These are phyloP conservation scores for Calonectria pauciramosa DNA, from an alignment of 2,329 filamentous ascomycete species.

Conservation along the genomic window DNA sequence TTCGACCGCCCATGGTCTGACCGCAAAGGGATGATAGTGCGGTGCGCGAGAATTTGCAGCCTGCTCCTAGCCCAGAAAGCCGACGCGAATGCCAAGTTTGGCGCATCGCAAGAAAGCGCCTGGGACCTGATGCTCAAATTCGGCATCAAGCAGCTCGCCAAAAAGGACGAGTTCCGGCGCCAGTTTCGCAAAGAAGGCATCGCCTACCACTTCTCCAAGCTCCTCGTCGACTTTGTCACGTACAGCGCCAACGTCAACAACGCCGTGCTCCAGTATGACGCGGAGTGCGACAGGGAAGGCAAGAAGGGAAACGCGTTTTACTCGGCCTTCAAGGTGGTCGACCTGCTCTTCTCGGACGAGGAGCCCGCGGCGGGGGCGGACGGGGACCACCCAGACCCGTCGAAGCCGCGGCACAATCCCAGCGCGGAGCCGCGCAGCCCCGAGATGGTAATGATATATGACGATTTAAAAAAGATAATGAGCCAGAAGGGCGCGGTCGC, in stretches of 20 bases:
- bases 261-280: not conserved
- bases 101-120: not conserved
- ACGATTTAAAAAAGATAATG: not conserved
- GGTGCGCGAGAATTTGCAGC: not conserved
- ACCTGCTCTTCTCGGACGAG: not conserved
- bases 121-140: constrained; percentile 2
- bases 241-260: not conserved
- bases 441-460: constrained; percentile 1
- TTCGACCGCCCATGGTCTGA: not conserved
- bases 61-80: not conserved
- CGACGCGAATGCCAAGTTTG: not conserved
- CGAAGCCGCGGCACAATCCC: not conserved
- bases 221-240: not conserved
- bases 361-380: not conserved
- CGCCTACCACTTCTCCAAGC: not conserved
- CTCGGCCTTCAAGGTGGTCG: not conserved
- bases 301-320: not conserved
- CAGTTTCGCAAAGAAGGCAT: not conserved
- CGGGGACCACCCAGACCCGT: not conserved
- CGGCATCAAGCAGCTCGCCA: not conserved
- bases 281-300: not conserved
- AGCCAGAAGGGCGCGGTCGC: not conserved
- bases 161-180: not conserved
- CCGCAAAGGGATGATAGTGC: not conserved
- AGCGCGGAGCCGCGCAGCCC: not conserved